Base-by-base conservation (phyloP, 371 early-diverging fungal genomes). In the Mortierella sp. region DNA sequence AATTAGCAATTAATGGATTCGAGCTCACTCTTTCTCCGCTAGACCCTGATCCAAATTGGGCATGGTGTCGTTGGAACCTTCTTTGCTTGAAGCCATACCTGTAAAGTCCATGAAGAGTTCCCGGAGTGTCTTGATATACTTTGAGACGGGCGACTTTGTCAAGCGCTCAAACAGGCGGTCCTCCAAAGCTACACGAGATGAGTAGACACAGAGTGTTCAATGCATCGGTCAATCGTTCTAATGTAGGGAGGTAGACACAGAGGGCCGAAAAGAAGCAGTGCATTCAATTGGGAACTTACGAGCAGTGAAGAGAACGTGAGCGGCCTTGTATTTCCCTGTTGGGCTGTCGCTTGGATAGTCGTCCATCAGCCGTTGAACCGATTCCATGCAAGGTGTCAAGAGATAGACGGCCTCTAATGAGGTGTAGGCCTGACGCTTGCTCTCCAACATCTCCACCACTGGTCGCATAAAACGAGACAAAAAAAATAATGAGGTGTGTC, bases 371-470 rank as follows among this genome's bases (percentile, higher is more conserved):
- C 93, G 89, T 26, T 88, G 83, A 67, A 98, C 90, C 5, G 95
- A 94, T 55, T 95, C 94, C 34, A 91, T 89, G 24, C 95, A 94
- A 11, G 98, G 97, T 21, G 96, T 92, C 77, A 99, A 86, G 76
- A 98, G 92, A 86, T 99, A 98, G 69, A 99, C 92, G 26, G 97
- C 98, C 72, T 98, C 98, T n/a, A 93, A 90, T 28, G 92, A 91
- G 1, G 96, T 95, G 82, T 96, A 95, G 2, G 97, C 95, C 79
- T 95, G 95, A 70, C 99, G 92, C 28, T 91, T 88, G 71, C 94
- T 95, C 71, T 94, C 94, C 53, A 98, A 91, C 77, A 93, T 94
- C 83, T 98, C 94, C 74, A 94, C 92, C 89, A 85, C 86, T 90
- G 43, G 46, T 13, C 0, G n/a, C 26, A 10, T 82, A 69, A 10